A percentile compares a stretch with the other conserved stretches of the same genome.
These are phyloP conservation scores for Hypericum androsaemum DNA, from an alignment of 345 rosid genomes.

Conservation along the genomic window DNA sequence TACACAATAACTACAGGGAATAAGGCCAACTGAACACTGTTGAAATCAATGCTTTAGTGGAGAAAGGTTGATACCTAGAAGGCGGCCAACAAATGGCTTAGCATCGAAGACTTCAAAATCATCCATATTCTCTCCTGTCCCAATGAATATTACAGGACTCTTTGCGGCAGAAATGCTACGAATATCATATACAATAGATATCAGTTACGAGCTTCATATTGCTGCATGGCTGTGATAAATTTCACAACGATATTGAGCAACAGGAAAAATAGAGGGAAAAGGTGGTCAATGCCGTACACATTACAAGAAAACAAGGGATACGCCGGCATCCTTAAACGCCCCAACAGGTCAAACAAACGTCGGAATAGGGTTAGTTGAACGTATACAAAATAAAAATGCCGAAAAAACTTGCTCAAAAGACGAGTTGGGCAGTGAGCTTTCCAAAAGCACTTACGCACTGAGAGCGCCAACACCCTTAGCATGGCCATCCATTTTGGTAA, in stretches of 20 bases:
- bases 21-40: too few relatives aligned
- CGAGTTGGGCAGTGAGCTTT: neutral
- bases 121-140: too few relatives aligned
- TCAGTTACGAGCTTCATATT: too few relatives aligned
- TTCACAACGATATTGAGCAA: neutral
- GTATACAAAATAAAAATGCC: too few relatives aligned
- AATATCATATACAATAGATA: conserved; percentile 9
- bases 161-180: conserved; percentile 87
- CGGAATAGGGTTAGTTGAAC: too few relatives aligned
- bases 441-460: conserved; percentile 62
- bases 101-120: too few relatives aligned
- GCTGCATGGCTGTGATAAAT: neutral
- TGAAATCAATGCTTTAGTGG: neutral
- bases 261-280: neutral
- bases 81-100: too few relatives aligned
- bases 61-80: conserved; percentile 38
- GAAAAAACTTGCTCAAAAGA: neutral
- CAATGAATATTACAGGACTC: conserved; percentile 89
- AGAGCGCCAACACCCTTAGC: conserved; percentile 99
- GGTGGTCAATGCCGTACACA: neutral
- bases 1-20: neutral
- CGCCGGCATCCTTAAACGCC: too few relatives aligned
- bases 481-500: conserved; percentile 97
- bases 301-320: too few relatives aligned
- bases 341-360: too few relatives aligned